These are phyloP conservation scores for Coemansia sp. DNA, from an alignment of 192 early-diverging fungal genomes.

Conservation along the genomic window DNA sequence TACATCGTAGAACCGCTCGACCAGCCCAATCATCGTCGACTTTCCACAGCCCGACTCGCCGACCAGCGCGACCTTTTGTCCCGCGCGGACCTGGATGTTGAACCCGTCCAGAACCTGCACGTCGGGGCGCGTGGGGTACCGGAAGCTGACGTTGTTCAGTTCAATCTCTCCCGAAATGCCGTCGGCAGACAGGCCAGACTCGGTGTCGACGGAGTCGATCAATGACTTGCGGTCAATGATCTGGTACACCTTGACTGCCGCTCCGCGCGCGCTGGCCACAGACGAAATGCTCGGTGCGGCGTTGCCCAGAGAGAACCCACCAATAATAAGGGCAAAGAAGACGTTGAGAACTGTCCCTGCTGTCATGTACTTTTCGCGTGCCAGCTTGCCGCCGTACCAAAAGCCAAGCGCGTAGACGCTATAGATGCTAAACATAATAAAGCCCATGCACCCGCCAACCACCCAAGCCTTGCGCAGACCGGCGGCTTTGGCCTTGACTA, in stretches of 20 bases:
- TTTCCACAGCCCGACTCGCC: conserved; percentile 86
- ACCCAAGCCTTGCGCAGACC: conserved; percentile 64
- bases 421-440: conserved; percentile 75
- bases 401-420: conserved; percentile 74
- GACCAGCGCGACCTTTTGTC: conserved; percentile 88
- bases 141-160: conserved; percentile 73
- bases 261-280: conserved; percentile 74
- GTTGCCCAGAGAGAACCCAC: conserved; percentile 69
- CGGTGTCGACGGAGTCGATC: conserved; percentile 62
- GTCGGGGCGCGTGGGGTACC: conserved; percentile 82
- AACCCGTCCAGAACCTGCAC: conserved; percentile 75
- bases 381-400: conserved; percentile 74
- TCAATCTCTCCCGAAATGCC: conserved; percentile 65
- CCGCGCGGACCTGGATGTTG: conserved; percentile 65
- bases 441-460: conserved; percentile 66
- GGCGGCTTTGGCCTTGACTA: conserved; percentile 59
- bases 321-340: conserved; percentile 88
- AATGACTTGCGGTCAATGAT: conserved; percentile 78
- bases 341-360: conserved; percentile 67
- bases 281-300: conserved; percentile 70
- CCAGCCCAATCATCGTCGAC: conserved; percentile 76
- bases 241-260: conserved; percentile 74
- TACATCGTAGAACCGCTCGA: conserved; percentile 84
- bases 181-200: conserved; percentile 38
- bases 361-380: conserved; percentile 51